These are phyloP conservation scores for Acer campestre DNA, from an alignment of 345 rosid genomes.

Conservation along the genomic window DNA sequence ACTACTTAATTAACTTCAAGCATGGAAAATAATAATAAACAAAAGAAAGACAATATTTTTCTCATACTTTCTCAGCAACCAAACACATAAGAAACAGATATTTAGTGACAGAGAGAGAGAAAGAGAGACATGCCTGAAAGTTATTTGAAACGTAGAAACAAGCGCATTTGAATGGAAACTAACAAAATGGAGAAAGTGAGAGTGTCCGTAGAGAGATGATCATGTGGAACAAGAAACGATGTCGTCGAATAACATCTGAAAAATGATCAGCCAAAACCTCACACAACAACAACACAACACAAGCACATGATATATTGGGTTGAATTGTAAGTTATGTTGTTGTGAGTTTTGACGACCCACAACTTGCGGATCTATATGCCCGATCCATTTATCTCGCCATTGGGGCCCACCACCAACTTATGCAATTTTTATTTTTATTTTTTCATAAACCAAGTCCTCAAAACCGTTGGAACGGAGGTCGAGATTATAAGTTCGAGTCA, in stretches of 20 bases:
- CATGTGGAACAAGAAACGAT: constrained; percentile 11
- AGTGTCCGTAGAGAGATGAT: background rate
- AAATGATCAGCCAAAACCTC: no score
- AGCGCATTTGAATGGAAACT: constrained; percentile 12
- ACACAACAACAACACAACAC: background rate
- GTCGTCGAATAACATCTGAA: constrained; percentile 6
- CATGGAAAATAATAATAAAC: background rate
- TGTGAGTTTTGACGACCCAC: background rate
- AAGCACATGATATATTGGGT: background rate
- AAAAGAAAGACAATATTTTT: background rate
- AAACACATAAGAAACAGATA: constrained; percentile 17
- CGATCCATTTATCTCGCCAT: background rate
- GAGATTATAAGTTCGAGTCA: background rate
- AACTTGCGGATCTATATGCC: background rate
- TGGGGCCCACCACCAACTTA: background rate
- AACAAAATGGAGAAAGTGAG: constrained; percentile 12
- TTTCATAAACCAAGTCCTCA: no score
- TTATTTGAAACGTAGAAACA: constrained; percentile 18
- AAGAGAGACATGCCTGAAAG: constrained; percentile 37
- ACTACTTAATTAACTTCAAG: background rate
- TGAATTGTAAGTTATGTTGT: background rate
- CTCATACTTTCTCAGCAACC: constrained; percentile 14
- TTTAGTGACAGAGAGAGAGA: background rate
- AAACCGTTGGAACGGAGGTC: no score
- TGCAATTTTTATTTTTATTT: no score